These are phyloP conservation scores for Penicillium canescens DNA, from an alignment of 495 filamentous ascomycete species.

Conservation along the genomic window DNA sequence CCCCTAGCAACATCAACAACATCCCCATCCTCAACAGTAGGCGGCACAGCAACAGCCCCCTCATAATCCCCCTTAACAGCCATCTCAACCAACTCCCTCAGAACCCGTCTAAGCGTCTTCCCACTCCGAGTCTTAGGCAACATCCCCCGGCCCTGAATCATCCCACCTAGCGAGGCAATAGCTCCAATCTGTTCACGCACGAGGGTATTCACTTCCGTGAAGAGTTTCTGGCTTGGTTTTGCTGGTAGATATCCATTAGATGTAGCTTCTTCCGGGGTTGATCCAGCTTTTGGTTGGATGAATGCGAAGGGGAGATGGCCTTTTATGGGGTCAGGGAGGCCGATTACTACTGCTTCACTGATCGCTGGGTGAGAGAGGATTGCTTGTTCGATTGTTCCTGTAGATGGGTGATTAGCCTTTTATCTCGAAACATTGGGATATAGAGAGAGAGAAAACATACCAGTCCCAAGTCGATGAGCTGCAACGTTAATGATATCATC, in stretches of 20 bases:
- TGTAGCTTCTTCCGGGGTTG: slow-evolving; percentile 24
- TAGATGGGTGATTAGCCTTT: background rate
- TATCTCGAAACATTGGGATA: too few relatives aligned
- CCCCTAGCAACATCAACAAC: slow-evolving; percentile 58
- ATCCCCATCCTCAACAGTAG: slow-evolving; percentile 59
- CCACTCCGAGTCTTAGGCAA: slow-evolving; percentile 89
- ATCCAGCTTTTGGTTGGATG: slow-evolving; percentile 56
- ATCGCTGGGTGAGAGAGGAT: slow-evolving; percentile 77
- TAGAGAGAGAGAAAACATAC: slow-evolving; percentile 38
- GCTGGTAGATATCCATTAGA: slow-evolving; percentile 25
- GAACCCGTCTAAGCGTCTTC: slow-evolving; percentile 79
- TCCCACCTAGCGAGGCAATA: slow-evolving; percentile 80
- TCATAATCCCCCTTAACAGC: slow-evolving; percentile 51
- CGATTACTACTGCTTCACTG: slow-evolving; percentile 80
- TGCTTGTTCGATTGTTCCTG: slow-evolving; percentile 84
- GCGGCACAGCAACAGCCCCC: slow-evolving; percentile 53
- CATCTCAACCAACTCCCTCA: slow-evolving; percentile 78
- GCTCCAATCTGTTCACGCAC: slow-evolving; percentile 85
- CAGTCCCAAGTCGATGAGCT: slow-evolving; percentile 88
- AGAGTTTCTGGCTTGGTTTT: slow-evolving; percentile 52
- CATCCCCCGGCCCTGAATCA: slow-evolving; percentile 83
- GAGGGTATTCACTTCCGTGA: slow-evolving; percentile 56
- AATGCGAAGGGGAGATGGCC: slow-evolving; percentile 92
- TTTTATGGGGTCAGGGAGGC: slow-evolving; percentile 81
- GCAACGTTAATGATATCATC: slow-evolving; percentile 97